Conservation (phyloP, 768 basidiomycete species). For the Suillus tomentosus region DNA sequence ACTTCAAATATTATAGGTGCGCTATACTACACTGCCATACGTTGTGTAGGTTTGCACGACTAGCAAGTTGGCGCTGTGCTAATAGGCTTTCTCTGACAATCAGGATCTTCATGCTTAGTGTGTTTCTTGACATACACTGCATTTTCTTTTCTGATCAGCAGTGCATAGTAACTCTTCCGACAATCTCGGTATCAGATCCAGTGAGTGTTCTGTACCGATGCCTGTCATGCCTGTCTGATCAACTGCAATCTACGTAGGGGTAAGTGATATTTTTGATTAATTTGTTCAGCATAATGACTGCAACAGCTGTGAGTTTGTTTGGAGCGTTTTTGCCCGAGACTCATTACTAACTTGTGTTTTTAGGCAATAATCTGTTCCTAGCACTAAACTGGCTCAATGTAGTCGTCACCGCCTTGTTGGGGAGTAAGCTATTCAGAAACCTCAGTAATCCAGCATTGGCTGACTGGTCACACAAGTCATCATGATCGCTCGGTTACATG, state of each 20-base stretch:
- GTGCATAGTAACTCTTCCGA: not conserved
- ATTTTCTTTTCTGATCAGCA: not conserved
- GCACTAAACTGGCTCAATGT: not conserved
- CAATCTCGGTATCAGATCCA: not conserved
- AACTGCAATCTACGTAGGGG: not conserved
- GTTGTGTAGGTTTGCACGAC: not conserved
- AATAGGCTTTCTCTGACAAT: not conserved
- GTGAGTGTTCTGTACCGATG: not conserved
- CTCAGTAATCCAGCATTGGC: not conserved
- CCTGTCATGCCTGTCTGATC: not conserved
- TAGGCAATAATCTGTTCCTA: not conserved
- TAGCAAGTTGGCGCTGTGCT: not conserved
- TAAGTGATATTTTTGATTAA: not conserved
- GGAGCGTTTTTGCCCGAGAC: too few species aligned
- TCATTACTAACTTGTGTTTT: not conserved
- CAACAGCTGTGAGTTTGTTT: conserved; percentile 1
- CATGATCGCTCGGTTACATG: not conserved
- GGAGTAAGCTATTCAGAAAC: not conserved
- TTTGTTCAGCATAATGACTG: not conserved
- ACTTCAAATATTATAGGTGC: not conserved
- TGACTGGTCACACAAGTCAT: conserved; percentile 1
- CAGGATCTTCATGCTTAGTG: not conserved
- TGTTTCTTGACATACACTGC: not conserved
- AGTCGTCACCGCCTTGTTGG: not conserved
- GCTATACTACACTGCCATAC: not conserved